Percentiles rank a stretch among this genome's conserved stretches.
Evolutionary conservation across 306 rosid genomes (phyloP).

Genomic region (Rosa chinensis): DNA sequence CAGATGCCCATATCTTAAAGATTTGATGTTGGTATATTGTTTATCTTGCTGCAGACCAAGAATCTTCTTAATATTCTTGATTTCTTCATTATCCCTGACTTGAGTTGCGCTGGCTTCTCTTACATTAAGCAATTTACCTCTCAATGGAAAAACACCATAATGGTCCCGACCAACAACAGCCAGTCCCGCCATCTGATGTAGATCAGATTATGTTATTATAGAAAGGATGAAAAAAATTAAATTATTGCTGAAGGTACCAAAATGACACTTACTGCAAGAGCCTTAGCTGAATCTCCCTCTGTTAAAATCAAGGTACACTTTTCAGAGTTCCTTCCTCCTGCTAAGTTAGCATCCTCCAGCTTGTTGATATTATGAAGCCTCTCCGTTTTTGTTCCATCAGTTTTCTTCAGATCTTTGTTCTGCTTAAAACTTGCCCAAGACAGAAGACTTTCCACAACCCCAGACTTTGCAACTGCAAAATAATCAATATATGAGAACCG

Average conservation of each 20-base stretch:
- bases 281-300: slow-evolving; percentile 98
- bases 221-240: background rate
- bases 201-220: slow-evolving; percentile 12
- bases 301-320: slow-evolving; percentile 91
- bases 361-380: slow-evolving; percentile 76
- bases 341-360: slow-evolving; percentile 92
- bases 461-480: slow-evolving; percentile 75
- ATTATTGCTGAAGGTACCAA: background rate
- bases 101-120: slow-evolving; percentile 91
- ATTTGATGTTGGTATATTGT: slow-evolving; percentile 57
- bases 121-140: slow-evolving; percentile 91
- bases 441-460: slow-evolving; percentile 81
- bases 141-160: slow-evolving; percentile 91
- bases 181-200: slow-evolving; percentile 86
- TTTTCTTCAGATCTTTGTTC: slow-evolving; percentile 84
- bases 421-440: slow-evolving; percentile 93
- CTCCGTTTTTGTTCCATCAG: slow-evolving; percentile 93
- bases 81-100: slow-evolving; percentile 78
- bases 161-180: slow-evolving; percentile 87
- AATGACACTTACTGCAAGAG: slow-evolving; percentile 76
- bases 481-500: slow-evolving; percentile 6
- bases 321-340: slow-evolving; percentile 87
- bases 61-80: slow-evolving; percentile 82
- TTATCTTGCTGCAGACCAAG: slow-evolving; percentile 95
- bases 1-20: slow-evolving; percentile 92